A percentile compares a stretch with the other conserved stretches of the same genome.
phyloP scores from a whole-genome alignment of 805 yeast genomes.

The Starmerella ratchasimensis region DNA sequence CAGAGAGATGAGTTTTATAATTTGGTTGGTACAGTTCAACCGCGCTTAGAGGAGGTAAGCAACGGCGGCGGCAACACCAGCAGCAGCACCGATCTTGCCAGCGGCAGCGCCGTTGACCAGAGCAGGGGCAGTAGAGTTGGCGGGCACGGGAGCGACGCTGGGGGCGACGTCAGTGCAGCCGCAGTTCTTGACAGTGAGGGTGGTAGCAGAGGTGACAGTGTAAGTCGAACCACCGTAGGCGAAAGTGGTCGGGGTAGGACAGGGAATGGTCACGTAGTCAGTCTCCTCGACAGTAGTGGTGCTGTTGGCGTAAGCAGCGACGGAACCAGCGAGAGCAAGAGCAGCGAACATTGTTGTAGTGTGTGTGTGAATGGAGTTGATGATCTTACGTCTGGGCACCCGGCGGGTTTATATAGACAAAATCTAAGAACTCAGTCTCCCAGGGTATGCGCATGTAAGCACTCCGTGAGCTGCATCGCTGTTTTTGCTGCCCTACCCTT shows the following conservation, averaged over 20 bases:
- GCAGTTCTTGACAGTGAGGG: constrained; percentile 17
- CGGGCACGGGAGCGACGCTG: constrained; percentile 4
- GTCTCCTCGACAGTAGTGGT: constrained; percentile 13
- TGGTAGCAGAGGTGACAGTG: constrained; percentile 15
- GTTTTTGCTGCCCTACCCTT: too few species aligned
- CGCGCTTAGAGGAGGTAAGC: constrained; percentile 17
- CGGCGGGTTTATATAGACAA: background rate
- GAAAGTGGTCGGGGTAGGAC: constrained; percentile 15
- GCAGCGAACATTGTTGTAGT: constrained; percentile 12
- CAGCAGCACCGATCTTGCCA: constrained; percentile 17
- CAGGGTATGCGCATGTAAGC: too few species aligned
- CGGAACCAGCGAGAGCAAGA: constrained; percentile 15
- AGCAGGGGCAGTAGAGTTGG: constrained; percentile 9
- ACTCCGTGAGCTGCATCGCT: too few species aligned
- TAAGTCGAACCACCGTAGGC: constrained; percentile 15
- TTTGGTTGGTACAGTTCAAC: too few species aligned
- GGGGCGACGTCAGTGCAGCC: constrained; percentile 11
- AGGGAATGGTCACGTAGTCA: constrained; percentile 14
- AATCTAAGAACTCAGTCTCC: too few species aligned
- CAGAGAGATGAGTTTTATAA: background rate
- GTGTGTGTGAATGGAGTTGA: too few species aligned
- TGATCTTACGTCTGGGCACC: too few species aligned
- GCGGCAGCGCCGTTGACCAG: constrained; percentile 15
- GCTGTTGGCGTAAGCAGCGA: constrained; percentile 11
- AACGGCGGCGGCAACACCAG: constrained; percentile 19